These are phyloP conservation scores for Cryptococcus sp. DNA, from an alignment of 1,284 basidiomycete species.

Conservation along the genomic window DNA sequence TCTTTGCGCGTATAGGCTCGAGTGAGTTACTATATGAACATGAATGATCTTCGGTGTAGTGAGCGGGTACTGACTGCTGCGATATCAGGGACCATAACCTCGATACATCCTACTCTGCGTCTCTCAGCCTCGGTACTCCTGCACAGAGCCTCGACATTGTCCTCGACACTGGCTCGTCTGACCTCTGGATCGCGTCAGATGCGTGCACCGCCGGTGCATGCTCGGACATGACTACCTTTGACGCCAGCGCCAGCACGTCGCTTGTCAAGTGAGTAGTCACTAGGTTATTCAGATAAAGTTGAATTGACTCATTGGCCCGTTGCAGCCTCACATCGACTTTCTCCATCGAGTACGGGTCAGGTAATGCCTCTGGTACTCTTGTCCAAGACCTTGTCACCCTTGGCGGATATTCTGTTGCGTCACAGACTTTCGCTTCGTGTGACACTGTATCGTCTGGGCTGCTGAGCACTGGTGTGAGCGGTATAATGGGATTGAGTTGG, in stretches of 20 bases:
- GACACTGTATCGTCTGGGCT: constrained; percentile 48
- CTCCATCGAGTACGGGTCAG: constrained; percentile 58
- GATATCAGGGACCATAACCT: constrained; percentile 41
- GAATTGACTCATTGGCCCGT: background rate
- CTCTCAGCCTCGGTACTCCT: constrained; percentile 50
- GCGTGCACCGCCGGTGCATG: constrained; percentile 33
- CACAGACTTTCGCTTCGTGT: constrained; percentile 64
- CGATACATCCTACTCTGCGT: constrained; percentile 51
- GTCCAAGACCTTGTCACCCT: constrained; percentile 73
- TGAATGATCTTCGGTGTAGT: too few species aligned
- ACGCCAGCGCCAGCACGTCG: constrained; percentile 19
- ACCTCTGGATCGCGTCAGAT: constrained; percentile 55
- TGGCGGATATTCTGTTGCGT: constrained; percentile 72
- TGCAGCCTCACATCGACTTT: constrained; percentile 36
- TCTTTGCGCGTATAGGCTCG: background rate
- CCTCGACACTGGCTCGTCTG: constrained; percentile 61
- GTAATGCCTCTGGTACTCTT: constrained; percentile 69
- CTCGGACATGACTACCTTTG: constrained; percentile 33
- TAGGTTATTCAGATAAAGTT: background rate
- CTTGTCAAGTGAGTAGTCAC: constrained; percentile 15
- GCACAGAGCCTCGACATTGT: constrained; percentile 59
- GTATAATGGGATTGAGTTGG: constrained; percentile 58
- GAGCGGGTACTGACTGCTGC: too few species aligned
- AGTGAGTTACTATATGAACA: background rate
- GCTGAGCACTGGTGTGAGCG: constrained; percentile 51